Evolutionary conservation across 257 asterid genomes (phyloP).

Genomic region (Cruciata laevipes): DNA sequence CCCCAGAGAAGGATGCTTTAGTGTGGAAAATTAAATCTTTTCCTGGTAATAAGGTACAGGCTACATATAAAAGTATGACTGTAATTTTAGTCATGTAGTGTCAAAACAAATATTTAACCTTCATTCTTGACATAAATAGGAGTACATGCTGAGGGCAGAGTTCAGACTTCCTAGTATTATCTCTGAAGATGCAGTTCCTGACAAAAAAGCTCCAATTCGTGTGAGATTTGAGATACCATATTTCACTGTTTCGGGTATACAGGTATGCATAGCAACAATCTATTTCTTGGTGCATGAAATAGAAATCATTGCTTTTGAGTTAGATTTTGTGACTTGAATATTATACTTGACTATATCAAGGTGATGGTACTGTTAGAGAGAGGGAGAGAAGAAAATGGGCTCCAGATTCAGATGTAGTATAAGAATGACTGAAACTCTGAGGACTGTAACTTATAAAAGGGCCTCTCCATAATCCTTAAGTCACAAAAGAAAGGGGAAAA

Average conservation of each 20-base stretch:
- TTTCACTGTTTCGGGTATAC: constrained; percentile 46
- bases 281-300: neutral
- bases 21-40: constrained; percentile 45
- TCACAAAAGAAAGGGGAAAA: neutral
- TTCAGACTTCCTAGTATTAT: constrained; percentile 35
- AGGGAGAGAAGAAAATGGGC: neutral
- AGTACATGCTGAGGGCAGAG: constrained; percentile 44
- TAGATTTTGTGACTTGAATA: neutral
- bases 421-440: neutral
- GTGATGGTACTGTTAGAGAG: neutral
- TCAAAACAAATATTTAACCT: neutral
- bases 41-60: constrained; percentile 43
- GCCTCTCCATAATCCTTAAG: neutral
- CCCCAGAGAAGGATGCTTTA: constrained; percentile 45
- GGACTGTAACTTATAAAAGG: neutral
- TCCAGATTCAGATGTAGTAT: too few species aligned
- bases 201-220: constrained; percentile 45
- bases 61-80: neutral
- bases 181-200: constrained; percentile 41
- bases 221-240: constrained; percentile 52
- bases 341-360: neutral
- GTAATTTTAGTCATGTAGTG: neutral
- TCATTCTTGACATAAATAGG: constrained; percentile 20
- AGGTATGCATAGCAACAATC: constrained; percentile 19
- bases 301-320: neutral